Evolutionary conservation across 2,329 filamentous ascomycete species (phyloP).

Genomic region (Claviceps africana): DNA sequence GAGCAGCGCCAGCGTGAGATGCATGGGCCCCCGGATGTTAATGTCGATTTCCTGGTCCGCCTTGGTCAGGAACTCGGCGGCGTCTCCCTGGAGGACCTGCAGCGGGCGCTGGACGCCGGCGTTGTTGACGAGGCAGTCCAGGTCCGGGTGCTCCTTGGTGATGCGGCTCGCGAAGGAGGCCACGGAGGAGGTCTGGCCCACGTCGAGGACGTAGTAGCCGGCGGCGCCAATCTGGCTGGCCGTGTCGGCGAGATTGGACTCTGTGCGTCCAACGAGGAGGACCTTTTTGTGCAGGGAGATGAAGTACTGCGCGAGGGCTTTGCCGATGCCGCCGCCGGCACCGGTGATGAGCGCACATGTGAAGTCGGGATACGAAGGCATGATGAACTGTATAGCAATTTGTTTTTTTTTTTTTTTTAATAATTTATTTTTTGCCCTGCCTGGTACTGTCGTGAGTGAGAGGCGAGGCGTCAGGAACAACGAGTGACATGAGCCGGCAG

Average conservation of each 20-base stretch:
- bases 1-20: slow-evolving; percentile 22
- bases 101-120: slow-evolving; percentile 43
- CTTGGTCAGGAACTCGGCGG: slow-evolving; percentile 29
- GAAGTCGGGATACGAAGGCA: slow-evolving; percentile 15
- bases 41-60: slow-evolving; percentile 44
- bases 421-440: not conserved
- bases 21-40: slow-evolving; percentile 44
- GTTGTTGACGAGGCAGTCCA: slow-evolving; percentile 47
- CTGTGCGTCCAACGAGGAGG: slow-evolving; percentile 39
- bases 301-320: slow-evolving; percentile 31
- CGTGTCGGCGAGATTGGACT: slow-evolving; percentile 34
- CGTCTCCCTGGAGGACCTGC: slow-evolving; percentile 18
- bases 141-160: slow-evolving; percentile 29
- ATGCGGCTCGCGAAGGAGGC: slow-evolving; percentile 30
- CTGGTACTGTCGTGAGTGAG: not conserved
- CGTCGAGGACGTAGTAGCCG: slow-evolving; percentile 39
- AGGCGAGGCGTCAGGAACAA: too few relatives aligned
- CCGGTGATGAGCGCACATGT: slow-evolving; percentile 35
- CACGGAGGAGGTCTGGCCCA: slow-evolving; percentile 28
- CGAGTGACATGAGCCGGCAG: too few relatives aligned
- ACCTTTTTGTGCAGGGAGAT: slow-evolving; percentile 32
- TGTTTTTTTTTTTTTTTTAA: not conserved
- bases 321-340: slow-evolving; percentile 38
- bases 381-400: not conserved
- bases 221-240: slow-evolving; percentile 28